Evolutionary conservation across 2,329 filamentous ascomycete genomes (phyloP).

Genomic region (Pseudogymnoascus sp.): DNA sequence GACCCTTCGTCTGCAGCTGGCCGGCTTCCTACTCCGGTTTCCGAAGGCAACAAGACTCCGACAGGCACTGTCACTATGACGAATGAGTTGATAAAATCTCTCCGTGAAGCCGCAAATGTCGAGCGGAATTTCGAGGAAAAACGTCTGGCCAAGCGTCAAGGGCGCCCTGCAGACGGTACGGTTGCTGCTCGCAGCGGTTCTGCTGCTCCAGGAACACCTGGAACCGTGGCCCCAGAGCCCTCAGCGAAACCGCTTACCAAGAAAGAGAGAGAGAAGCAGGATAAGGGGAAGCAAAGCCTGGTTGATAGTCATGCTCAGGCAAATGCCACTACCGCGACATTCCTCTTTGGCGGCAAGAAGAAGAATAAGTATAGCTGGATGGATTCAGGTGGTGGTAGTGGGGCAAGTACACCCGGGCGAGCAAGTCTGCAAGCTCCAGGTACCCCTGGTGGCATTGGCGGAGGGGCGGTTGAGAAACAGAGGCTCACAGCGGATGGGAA

Average conservation of each 20-base stretch:
- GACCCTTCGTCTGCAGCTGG: constrained; percentile 29
- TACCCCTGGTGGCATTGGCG: constrained; percentile 30
- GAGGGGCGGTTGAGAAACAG: constrained; percentile 31
- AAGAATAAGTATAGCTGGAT: constrained; percentile 72
- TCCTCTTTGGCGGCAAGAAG: constrained; percentile 61
- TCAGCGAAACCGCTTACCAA: constrained; percentile 70
- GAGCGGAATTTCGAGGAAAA: constrained; percentile 69
- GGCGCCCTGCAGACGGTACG: constrained; percentile 47
- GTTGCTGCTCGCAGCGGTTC: constrained; percentile 36
- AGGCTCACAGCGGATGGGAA: constrained; percentile 50
- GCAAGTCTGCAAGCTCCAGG: constrained; percentile 30
- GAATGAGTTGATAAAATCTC: constrained; percentile 39
- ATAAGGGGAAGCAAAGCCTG: constrained; percentile 67
- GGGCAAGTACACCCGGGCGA: constrained; percentile 42
- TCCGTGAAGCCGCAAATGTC: constrained; percentile 56
- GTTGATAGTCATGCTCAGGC: constrained; percentile 73
- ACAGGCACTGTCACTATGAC: constrained; percentile 33
- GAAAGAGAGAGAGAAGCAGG: constrained; percentile 75
- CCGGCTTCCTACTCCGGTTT: constrained; percentile 38
- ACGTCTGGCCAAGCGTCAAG: constrained; percentile 59
- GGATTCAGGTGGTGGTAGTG: constrained; percentile 50
- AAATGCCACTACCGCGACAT: constrained; percentile 74
- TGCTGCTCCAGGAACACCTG: constrained; percentile 54
- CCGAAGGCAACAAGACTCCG: constrained; percentile 44
- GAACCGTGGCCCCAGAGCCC: constrained; percentile 53